These are phyloP conservation scores for Verticillium longisporum DNA, from an alignment of 2,329 filamentous ascomycete genomes.

Conservation along the genomic window DNA sequence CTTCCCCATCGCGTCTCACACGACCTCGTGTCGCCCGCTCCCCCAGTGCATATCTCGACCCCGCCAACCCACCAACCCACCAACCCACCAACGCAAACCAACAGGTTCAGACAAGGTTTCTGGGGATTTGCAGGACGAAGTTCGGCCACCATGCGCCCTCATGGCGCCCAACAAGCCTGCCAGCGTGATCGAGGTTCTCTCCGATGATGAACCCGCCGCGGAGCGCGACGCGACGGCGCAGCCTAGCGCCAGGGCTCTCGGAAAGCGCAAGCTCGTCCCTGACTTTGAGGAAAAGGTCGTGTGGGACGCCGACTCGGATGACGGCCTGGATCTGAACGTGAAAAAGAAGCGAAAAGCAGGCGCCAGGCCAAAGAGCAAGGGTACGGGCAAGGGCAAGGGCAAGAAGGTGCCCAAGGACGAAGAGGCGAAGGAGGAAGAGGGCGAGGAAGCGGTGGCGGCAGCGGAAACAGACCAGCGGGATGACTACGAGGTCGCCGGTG, in stretches of 20 bases:
- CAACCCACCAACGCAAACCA: background rate
- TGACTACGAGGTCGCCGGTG: slow-evolving; percentile 42
- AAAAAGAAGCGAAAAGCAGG: slow-evolving; percentile 43
- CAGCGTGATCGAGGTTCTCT: background rate
- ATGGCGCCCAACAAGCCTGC: background rate
- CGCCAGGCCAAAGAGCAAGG: slow-evolving; percentile 31
- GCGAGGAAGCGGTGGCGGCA: slow-evolving; percentile 6
- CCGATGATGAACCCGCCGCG: slow-evolving; percentile 1
- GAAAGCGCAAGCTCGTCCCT: slow-evolving; percentile 30
- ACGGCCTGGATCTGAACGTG: slow-evolving; percentile 40
- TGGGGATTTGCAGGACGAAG: background rate
- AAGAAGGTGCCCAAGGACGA: slow-evolving; percentile 22
- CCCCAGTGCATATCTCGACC: background rate
- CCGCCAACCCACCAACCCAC: background rate
- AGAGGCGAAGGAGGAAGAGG: slow-evolving; percentile 16
- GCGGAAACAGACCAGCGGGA: slow-evolving; percentile 12
- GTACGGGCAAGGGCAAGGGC: slow-evolving; percentile 32
- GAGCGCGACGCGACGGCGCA: background rate
- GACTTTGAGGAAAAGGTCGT: slow-evolving; percentile 35
- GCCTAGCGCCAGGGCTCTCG: slow-evolving; percentile 5
- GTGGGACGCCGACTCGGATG: slow-evolving; percentile 55
- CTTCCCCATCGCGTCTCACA: background rate
- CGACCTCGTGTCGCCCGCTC: background rate
- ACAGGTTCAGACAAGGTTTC: background rate
- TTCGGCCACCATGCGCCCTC: background rate